Percentiles rank a stretch among this genome's conserved stretches.
These are phyloP conservation scores for Pseudocercospora vitis DNA, from an alignment of 2,329 filamentous ascomycete genomes.

Conservation along the genomic window DNA sequence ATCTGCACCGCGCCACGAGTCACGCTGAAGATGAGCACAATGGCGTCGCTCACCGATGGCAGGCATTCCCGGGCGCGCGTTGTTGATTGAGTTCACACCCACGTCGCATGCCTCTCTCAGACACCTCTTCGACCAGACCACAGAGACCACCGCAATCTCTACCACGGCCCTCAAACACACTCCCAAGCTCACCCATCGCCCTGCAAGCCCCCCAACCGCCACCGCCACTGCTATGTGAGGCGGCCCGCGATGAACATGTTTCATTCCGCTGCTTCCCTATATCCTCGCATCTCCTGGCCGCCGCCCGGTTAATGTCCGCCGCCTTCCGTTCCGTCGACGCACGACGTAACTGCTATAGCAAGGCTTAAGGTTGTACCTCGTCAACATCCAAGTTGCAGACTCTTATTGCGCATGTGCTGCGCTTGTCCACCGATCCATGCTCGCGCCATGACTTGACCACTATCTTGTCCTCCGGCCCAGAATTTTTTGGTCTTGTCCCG, in stretches of 20 bases:
- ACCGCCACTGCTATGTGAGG: constrained; percentile 7
- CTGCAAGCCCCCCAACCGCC: neutral
- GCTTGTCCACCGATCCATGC: constrained; percentile 7
- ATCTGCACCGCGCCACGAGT: neutral
- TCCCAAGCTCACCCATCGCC: constrained; percentile 3
- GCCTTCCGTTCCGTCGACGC: constrained; percentile 4
- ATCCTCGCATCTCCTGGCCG: constrained; percentile 1
- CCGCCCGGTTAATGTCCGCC: constrained; percentile 1
- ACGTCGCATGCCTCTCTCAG: constrained; percentile 7
- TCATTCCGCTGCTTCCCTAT: neutral
- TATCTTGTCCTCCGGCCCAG: no score
- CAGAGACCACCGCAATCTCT: constrained; percentile 1
- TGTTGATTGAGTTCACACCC: constrained; percentile 11
- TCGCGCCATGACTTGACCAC: constrained; percentile 13
- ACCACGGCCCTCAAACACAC: constrained; percentile 9
- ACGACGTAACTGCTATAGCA: constrained; percentile 5
- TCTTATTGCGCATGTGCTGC: constrained; percentile 5
- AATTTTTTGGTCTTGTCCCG: no score
- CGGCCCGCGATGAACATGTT: neutral
- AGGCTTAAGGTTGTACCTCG: constrained; percentile 1
- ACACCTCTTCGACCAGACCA: no score
- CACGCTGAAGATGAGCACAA: constrained; percentile 1
- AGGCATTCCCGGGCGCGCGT: neutral
- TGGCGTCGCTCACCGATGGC: constrained; percentile 2
- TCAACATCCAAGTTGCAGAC: constrained; percentile 9